Percentiles rank a stretch among this genome's conserved stretches.
phyloP scores from a whole-genome alignment of 2,329 filamentous ascomycete species.

The Stromatinia cepivora region DNA sequence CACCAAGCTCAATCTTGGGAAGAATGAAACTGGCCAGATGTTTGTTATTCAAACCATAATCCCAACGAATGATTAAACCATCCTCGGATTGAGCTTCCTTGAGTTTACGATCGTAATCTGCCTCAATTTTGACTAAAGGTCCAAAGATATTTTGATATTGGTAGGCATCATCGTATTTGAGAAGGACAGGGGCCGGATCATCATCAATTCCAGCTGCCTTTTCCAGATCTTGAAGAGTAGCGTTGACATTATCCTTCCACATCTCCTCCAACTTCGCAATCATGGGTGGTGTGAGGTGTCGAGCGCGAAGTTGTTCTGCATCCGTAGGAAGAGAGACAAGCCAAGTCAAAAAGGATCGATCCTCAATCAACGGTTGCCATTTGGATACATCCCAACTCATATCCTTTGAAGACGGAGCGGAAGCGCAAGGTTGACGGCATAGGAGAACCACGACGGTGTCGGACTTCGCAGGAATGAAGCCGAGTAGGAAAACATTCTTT shows the following conservation, averaged over 20 bases:
- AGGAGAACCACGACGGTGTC: slow-evolving; percentile 96
- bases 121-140: slow-evolving; percentile 97
- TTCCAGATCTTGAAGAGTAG: slow-evolving; percentile 87
- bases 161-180: slow-evolving; percentile 95
- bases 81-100: slow-evolving; percentile 98
- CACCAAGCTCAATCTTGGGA: slow-evolving; percentile 94
- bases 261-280: slow-evolving; percentile 96
- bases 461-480: slow-evolving; percentile 97
- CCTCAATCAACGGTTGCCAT: slow-evolving; percentile 97
- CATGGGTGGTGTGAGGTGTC: slow-evolving; percentile 89
- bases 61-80: slow-evolving; percentile 90
- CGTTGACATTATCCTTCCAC: slow-evolving; percentile 93
- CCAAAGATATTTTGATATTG: slow-evolving; percentile 99
- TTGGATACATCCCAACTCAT: slow-evolving; percentile 99
- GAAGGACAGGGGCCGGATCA: slow-evolving; percentile 85
- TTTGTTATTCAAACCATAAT: slow-evolving; percentile 95
- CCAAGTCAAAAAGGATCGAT: slow-evolving; percentile 92
- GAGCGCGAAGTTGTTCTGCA: slow-evolving; percentile 90
- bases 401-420: slow-evolving; percentile 93
- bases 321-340: slow-evolving; percentile 87
- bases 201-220: slow-evolving; percentile 91
- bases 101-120: slow-evolving; percentile 97
- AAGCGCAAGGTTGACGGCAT: slow-evolving; percentile 93
- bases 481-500: slow-evolving; percentile 97
- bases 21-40: slow-evolving; percentile 93